Conservation (phyloP, 257 asterid species). For the Penstemon eatonii region DNA sequence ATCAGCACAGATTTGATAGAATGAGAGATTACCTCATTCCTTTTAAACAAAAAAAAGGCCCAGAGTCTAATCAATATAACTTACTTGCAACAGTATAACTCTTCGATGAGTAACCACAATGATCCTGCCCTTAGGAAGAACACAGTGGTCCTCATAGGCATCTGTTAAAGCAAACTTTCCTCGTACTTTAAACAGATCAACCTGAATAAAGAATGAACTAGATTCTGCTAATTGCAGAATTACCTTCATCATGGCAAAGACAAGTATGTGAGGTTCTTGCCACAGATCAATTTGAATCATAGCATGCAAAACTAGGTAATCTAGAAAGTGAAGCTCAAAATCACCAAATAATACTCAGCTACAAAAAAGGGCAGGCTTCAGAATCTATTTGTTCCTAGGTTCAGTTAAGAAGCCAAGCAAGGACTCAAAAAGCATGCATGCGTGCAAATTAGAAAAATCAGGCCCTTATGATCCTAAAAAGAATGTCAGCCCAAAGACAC, state of each 20-base stretch:
- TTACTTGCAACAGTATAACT: slow-evolving; percentile 78
- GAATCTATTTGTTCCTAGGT: neutral
- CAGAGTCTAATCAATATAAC: slow-evolving; percentile 31
- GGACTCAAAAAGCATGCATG: neutral
- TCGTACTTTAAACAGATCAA: slow-evolving; percentile 93
- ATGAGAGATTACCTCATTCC: slow-evolving; percentile 3
- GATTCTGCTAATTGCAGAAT: slow-evolving; percentile 91
- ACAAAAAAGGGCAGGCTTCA: slow-evolving; percentile 1
- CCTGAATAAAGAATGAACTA: slow-evolving; percentile 86
- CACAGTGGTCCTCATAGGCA: slow-evolving; percentile 89
- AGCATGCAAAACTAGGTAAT: neutral
- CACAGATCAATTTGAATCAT: neutral
- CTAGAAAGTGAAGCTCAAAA: slow-evolving; percentile 4
- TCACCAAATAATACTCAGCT: neutral
- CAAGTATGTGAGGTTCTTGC: slow-evolving; percentile 15
- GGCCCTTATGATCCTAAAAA: slow-evolving; percentile 4
- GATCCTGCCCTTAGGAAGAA: slow-evolving; percentile 89
- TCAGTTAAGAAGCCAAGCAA: neutral
- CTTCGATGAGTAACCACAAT: slow-evolving; percentile 82
- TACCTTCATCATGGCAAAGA: slow-evolving; percentile 52
- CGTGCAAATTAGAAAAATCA: neutral
- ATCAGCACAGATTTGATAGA: slow-evolving; percentile 14
- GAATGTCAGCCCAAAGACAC: slow-evolving; percentile 2
- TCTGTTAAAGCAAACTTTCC: slow-evolving; percentile 94
- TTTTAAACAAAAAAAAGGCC: slow-evolving; percentile 12